Base-by-base conservation (phyloP, 1,284 basidiomycete species). In the Ganoderma resinaceum region DNA sequence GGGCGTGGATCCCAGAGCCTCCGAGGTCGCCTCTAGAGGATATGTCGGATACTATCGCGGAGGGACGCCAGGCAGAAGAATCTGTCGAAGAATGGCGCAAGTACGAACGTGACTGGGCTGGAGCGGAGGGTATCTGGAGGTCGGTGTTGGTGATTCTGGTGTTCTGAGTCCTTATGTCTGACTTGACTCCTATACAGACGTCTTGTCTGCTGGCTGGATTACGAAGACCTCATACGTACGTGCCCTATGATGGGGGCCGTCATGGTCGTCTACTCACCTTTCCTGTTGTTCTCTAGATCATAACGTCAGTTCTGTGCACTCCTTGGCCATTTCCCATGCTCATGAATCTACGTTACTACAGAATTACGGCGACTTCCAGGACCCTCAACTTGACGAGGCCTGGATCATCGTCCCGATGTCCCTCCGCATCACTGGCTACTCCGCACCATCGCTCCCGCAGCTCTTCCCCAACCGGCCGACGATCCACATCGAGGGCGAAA, bases 31-130 rank as follows among this genome's bases (percentile, higher is more conserved):
- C 12, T 31, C 20, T 29, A 8, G 43, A 63, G 20, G 16, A n/a
- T 18, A 3, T 6, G 57, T 1, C 12, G 40, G 37, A 49, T 20
- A n/a, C 20, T 9, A 9, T 16, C n/a, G 18, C 12, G 63, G 12
- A 64, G 33, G 31, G 37, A 3, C 23, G 12, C 3, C 38, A 31
- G 61, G 38, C 8, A 38, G 37, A 38, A 12, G 58, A 12, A 2
- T 23, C 46, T 53, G 26, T 66, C 40, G 58, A 67, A n/a, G 46
- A 61, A 9, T 65, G 67, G 63, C 40, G 66, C 78, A 26, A 79
- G 40, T 76, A 82, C 16, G 85, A 86, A 2, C 86, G 86, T 83
- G 87, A 89, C 71, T 89, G 87, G 87, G 88, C 88, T 2, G 88
- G 87, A 7, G 85, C 82, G 3, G 76, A 79, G 58, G 88, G 88